Conservation (phyloP, 2,329 filamentous ascomycete species). For the Cladosporium cucumerinum region DNA sequence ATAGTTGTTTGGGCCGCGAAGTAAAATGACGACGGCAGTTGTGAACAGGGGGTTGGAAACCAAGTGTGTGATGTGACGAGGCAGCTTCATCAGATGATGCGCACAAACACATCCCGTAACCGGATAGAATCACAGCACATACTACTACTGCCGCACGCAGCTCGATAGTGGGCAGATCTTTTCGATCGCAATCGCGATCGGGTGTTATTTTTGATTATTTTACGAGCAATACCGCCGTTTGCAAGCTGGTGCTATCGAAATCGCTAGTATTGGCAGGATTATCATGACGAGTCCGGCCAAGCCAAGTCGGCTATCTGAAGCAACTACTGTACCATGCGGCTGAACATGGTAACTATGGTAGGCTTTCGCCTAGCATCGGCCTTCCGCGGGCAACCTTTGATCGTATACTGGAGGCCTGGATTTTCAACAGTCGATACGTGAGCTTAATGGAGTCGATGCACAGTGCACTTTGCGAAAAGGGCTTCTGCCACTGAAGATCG, state of each 20-base stretch:
- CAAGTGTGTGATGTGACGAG: not conserved
- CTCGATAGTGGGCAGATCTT: not conserved
- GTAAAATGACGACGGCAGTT: not conserved
- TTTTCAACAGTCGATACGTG: not conserved
- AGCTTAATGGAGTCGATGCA: not conserved
- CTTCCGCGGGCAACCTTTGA: not conserved
- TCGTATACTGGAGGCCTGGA: not conserved
- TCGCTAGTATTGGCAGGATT: not conserved
- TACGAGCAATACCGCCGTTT: not conserved
- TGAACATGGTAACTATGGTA: not conserved
- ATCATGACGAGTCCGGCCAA: conserved; percentile 1
- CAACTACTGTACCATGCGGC: not conserved
- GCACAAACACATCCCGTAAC: not conserved
- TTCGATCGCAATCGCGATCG: not conserved
- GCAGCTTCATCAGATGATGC: not conserved
- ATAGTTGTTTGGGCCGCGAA: not conserved
- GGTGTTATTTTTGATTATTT: not conserved
- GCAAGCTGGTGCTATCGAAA: not conserved
- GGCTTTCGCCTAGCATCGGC: not conserved
- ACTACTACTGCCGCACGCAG: not conserved
- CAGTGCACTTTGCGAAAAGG: not conserved
- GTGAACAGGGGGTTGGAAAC: not conserved
- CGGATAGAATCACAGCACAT: not conserved
- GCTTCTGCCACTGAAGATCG: conserved; percentile 1
- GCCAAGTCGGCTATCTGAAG: not conserved